phyloP scores from a whole-genome alignment of 306 rosid genomes.

The Dalbergia oliveri region DNA sequence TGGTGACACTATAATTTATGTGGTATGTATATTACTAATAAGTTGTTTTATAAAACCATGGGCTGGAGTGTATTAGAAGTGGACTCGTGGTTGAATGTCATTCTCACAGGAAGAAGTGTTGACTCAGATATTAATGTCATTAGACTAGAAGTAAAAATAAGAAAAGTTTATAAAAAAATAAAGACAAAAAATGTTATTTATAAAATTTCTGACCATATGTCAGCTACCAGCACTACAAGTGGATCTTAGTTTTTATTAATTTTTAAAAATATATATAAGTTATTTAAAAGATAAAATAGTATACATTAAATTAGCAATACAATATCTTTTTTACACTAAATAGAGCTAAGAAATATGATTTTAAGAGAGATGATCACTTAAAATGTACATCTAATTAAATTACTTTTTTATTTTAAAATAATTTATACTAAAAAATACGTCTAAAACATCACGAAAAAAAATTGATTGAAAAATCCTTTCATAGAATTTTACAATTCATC shows the following conservation, averaged over 20 bases:
- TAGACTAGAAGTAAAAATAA: background rate
- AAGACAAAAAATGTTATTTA: background rate
- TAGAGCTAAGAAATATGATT: background rate
- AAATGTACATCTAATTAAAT: no score
- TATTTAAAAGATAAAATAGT: background rate
- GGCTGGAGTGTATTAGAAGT: background rate
- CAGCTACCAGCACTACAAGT: background rate
- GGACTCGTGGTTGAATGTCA: background rate
- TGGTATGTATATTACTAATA: background rate
- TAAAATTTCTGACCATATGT: background rate
- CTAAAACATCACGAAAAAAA: no score
- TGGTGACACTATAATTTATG: background rate
- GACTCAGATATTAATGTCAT: background rate
- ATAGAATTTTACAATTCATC: no score
- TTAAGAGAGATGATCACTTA: background rate
- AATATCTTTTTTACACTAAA: background rate
- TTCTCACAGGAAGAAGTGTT: background rate
- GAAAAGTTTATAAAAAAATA: background rate
- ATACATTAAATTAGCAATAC: background rate
- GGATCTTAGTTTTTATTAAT: no score
- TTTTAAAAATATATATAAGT: no score
- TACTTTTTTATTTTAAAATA: no score
- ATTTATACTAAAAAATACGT: no score
- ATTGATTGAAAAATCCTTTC: no score
- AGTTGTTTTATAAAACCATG: background rate